Conservation (phyloP, 108 stramenopile species). For the Nitzschia palea region DNA sequence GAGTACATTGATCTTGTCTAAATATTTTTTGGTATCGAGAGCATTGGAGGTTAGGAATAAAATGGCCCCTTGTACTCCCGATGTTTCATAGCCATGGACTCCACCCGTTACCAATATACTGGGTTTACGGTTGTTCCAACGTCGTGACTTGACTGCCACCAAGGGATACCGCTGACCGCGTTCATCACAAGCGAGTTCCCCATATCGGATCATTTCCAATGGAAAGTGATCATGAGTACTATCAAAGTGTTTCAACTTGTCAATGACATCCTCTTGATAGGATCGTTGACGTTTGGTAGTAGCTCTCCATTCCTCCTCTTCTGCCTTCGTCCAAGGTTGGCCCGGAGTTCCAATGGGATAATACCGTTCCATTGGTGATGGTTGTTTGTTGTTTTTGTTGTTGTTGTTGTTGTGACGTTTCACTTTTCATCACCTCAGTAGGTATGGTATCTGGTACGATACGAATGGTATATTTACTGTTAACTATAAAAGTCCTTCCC, state of each 20-base stretch:
- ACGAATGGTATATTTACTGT: too few species aligned
- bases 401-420: background rate
- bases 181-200: too few species aligned
- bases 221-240: too few species aligned
- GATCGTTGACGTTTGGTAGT: conserved; percentile 41
- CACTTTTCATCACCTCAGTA: too few species aligned
- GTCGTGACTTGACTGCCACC: conserved; percentile 35
- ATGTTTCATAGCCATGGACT: conserved; percentile 82
- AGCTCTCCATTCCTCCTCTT: conserved; percentile 50
- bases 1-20: conserved; percentile 44
- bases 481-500: too few species aligned
- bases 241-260: conserved; percentile 23
- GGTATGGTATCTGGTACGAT: too few species aligned
- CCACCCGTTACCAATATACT: conserved; percentile 67
- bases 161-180: conserved; percentile 40
- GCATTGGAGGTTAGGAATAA: conserved; percentile 38
- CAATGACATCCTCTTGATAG: conserved; percentile 53
- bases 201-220: too few species aligned
- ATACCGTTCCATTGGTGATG: too few species aligned
- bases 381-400: too few species aligned
- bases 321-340: conserved; percentile 49
- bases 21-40: conserved; percentile 28
- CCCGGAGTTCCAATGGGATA: conserved; percentile 73
- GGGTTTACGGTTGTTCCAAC: conserved; percentile 33
- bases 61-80: conserved; percentile 69